Base-by-base conservation (phyloP, 768 basidiomycete species). In the Astraeus odoratus region DNA sequence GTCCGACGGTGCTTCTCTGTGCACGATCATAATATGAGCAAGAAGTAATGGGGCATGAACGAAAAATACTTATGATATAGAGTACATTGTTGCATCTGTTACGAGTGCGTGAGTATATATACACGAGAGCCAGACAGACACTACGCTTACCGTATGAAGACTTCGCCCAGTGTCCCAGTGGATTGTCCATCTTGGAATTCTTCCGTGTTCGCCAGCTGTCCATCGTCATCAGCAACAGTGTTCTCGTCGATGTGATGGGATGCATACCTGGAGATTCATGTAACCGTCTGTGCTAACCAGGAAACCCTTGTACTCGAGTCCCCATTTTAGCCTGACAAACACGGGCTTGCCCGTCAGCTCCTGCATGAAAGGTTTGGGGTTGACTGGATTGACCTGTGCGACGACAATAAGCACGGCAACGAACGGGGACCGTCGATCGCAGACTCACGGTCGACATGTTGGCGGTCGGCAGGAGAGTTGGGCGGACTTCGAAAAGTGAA, bases 341-440 rank as follows among this genome's bases (percentile, higher is more conserved):
- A 98, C 90, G 30, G 86, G 84, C 73, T 99, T 97, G 51, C 96
- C 96, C 22, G 96, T 97, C 54, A 98, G 82, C 65, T 96, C 94
- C 71, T 97, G 93, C 59, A 99, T 77, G 73, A 98, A 98, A 5
- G 96, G 96, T 71, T 98, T 98, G 18, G 96, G 96, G 69, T 99
- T 99, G 58, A 98, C 91, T 54, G 94, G 94, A 57, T 82, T 81
- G 60, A 88, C 83, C 84, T 87, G 62, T 13, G 27, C 19, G 54
- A 29, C n/a, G 30, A 43, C 53, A 36, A 57, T 39, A 40, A 25
- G 22, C 44, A 34, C 30, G 46, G 41, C 44, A 34, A 42, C 37
- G 31, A 39, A 12, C 13, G 8, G 16, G 10, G 19, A 15, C 16
- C 7, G 33, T 9, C 3, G 8, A 25, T 23, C 18, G 46, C 53